Conservation (phyloP, 2,329 filamentous ascomycete species). For the Chlorencoelia australis region DNA sequence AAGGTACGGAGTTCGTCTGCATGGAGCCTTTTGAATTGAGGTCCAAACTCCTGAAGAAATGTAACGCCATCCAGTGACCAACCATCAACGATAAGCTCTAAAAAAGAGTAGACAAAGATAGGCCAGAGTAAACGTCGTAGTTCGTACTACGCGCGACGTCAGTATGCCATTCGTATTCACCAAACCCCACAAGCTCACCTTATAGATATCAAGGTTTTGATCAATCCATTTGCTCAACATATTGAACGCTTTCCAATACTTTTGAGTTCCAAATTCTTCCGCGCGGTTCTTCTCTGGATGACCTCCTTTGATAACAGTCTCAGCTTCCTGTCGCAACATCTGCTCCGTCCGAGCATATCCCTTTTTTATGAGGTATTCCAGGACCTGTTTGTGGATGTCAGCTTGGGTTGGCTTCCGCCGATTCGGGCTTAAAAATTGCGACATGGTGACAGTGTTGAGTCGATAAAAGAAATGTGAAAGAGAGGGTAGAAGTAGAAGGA, state of each 20-base stretch:
- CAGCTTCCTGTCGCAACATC: conserved; percentile 82
- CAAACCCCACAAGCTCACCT: too few relatives aligned
- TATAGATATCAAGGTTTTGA: conserved; percentile 88
- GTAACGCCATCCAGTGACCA: conserved; percentile 62
- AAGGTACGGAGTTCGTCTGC: conserved; percentile 70
- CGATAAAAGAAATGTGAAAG: neutral
- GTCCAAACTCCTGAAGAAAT: conserved; percentile 60
- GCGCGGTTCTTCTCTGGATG: conserved; percentile 56
- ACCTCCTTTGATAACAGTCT: conserved; percentile 71
- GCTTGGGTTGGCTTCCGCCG: too few relatives aligned
- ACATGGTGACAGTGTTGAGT: too few relatives aligned
- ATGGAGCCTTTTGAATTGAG: conserved; percentile 66
- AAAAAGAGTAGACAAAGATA: conserved; percentile 83
- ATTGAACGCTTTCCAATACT: conserved; percentile 66
- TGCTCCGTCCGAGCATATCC: conserved; percentile 90
- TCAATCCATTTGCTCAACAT: conserved; percentile 77
- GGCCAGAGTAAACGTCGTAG: conserved; percentile 84
- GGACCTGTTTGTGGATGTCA: conserved; percentile 53
- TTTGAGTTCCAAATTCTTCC: conserved; percentile 63
- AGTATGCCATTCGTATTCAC: too few relatives aligned
- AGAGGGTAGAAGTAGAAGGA: too few relatives aligned
- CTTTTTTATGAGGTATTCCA: conserved; percentile 92
- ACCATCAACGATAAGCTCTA: conserved; percentile 65
- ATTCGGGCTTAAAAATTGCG: too few relatives aligned
- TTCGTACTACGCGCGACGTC: conserved; percentile 79